Base-by-base conservation (phyloP, 108 stramenopile genomes). In the Skeletonema marinoi region DNA sequence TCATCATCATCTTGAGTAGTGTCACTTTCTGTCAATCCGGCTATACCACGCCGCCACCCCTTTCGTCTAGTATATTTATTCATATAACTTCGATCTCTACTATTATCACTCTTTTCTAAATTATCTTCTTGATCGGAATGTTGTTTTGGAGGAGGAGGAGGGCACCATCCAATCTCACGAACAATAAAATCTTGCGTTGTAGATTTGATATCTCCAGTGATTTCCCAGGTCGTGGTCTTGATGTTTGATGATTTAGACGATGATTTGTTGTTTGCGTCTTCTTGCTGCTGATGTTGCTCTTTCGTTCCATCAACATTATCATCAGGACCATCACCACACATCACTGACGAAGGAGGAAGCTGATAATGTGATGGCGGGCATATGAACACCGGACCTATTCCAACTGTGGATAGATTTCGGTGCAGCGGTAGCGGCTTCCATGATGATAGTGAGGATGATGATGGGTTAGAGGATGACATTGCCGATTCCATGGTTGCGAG, bases 151-250 rank as follows among this genome's bases (percentile, higher is more conserved):
- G 25, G 25, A 14, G 25, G 25, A 14, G 67, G 31, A 42, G 80
- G 80, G 5, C 64, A 38, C 68, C 50, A 71, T 60, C 80, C 85
- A 60, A 95, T 87, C 82, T 95, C 94, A 32, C 92, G 87, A 3
- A 95, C 94, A 12, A 90, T 62, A 78, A 95, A 95, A 71, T 95
- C 94, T 78, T 92, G 83, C 33, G 94, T 89, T 2, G 6, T 60
- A 10, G 77, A 62, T 71, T 95, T 95, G 67, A 95, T 85, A 7
- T 68, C 58, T 4, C 92, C 94, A 16, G 80, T 30, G 54, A 95
- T 87, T 71, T 95, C 94, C 81, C 87, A 88, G 10, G 93, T n/a
- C n/a, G n/a, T 89, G 0, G 39, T 29, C 21, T 50, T 31, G n/a
- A 58, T 46, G 61, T 32, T 42, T 59, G 65, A 21, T 41, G 62